phyloP scores from a whole-genome alignment of 164 flowering plant species.

The Vitis rupestris region DNA sequence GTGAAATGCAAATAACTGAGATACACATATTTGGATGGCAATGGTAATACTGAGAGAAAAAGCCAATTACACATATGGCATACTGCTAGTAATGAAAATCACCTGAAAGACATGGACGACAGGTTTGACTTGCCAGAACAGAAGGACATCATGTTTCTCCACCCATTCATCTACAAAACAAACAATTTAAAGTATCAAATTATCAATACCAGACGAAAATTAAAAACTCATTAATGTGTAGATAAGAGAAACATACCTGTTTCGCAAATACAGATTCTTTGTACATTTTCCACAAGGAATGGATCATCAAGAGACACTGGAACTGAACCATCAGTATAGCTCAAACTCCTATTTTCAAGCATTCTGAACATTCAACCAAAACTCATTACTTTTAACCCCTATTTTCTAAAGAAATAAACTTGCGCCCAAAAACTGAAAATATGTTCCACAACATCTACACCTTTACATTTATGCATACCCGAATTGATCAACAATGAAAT shows the following conservation, averaged over 20 bases:
- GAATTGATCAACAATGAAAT: too few relatives aligned
- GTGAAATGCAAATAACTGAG: too few relatives aligned
- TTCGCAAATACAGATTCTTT: constrained; percentile 75
- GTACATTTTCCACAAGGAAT: constrained; percentile 75
- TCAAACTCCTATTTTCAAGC: constrained; percentile 92
- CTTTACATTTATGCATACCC: too few relatives aligned
- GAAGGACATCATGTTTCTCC: constrained; percentile 65
- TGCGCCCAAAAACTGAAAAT: too few relatives aligned
- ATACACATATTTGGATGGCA: too few relatives aligned
- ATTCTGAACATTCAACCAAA: constrained; percentile 44
- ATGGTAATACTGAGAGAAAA: not conserved
- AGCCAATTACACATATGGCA: not conserved
- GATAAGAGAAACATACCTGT: constrained; percentile 46
- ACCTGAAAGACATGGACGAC: constrained; percentile 97
- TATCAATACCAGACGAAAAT: not conserved
- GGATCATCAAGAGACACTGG: constrained; percentile 71
- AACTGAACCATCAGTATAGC: constrained; percentile 80
- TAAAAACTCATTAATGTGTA: not conserved
- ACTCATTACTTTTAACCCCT: not conserved
- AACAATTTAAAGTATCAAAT: constrained; percentile 11
- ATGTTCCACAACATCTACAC: too few relatives aligned
- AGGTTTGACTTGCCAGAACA: constrained; percentile 99
- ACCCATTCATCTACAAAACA: constrained; percentile 71
- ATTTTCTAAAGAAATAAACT: too few relatives aligned
- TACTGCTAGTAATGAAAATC: constrained; percentile 5